Evolutionary conservation across 805 yeast genomes (phyloP).

Genomic region (Sugiyamaella smithiae): DNA sequence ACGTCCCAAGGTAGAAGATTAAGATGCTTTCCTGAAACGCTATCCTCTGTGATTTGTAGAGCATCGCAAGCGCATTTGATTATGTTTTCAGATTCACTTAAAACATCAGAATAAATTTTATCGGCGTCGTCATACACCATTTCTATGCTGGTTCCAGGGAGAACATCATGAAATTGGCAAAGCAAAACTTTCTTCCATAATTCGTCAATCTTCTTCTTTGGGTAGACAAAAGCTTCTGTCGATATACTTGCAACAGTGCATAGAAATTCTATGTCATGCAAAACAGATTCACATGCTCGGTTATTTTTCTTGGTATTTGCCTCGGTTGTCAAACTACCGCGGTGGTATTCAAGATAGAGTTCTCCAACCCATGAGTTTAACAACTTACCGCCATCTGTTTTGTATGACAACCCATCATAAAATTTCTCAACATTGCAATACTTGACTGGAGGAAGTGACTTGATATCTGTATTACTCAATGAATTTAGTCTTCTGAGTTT

Average conservation of each 20-base stretch:
- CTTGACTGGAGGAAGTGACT: slow-evolving; percentile 73
- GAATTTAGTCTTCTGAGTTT: slow-evolving; percentile 77
- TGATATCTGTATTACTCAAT: slow-evolving; percentile 57
- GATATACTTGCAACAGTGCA: slow-evolving; percentile 69
- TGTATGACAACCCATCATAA: slow-evolving; percentile 58
- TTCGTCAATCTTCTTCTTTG: slow-evolving; percentile 56
- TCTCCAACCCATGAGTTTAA: slow-evolving; percentile 91
- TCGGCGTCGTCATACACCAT: slow-evolving; percentile 87
- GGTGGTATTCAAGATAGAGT: slow-evolving; percentile 85
- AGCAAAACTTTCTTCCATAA: slow-evolving; percentile 84
- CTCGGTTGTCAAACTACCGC: slow-evolving; percentile 94
- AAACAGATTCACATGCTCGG: slow-evolving; percentile 66
- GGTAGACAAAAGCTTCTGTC: slow-evolving; percentile 60
- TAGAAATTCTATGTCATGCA: slow-evolving; percentile 79
- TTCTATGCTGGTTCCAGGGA: slow-evolving; percentile 93
- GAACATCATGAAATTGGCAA: slow-evolving; percentile 92
- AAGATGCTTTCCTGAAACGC: not conserved
- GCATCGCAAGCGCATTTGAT: not conserved
- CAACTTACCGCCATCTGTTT: slow-evolving; percentile 57
- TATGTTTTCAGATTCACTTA: slow-evolving; percentile 29
- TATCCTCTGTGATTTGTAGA: not conserved
- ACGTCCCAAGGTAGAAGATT: not conserved
- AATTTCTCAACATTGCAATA: slow-evolving; percentile 76
- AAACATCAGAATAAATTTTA: slow-evolving; percentile 63
- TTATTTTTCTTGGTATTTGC: slow-evolving; percentile 75